Evolutionary conservation across 2,329 filamentous ascomycete genomes (phyloP).

Genomic region (Aspergillus fischeri): DNA sequence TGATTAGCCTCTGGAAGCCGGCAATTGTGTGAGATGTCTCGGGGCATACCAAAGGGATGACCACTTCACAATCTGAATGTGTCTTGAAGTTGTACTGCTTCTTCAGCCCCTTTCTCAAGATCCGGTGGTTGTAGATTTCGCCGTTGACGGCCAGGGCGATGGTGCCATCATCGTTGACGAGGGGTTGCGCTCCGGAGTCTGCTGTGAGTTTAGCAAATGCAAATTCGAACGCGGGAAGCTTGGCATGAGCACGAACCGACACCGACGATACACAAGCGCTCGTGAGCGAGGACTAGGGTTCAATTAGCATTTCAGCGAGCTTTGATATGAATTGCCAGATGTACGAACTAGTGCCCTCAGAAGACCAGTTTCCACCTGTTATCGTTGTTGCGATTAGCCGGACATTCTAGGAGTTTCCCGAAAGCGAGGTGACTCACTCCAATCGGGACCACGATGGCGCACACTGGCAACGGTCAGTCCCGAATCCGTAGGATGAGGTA

Average conservation of each 20-base stretch:
- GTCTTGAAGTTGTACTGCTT: slow-evolving; percentile 95
- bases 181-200: slow-evolving; percentile 94
- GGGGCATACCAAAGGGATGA: slow-evolving; percentile 80
- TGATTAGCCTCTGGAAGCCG: slow-evolving; percentile 14
- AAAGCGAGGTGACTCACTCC: slow-evolving; percentile 66
- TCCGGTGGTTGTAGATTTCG: slow-evolving; percentile 99
- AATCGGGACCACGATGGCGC: slow-evolving; percentile 95
- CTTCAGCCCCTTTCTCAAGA: slow-evolving; percentile 83
- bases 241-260: slow-evolving; percentile 61
- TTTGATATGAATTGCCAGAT: not conserved
- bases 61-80: slow-evolving; percentile 96
- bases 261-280: slow-evolving; percentile 95
- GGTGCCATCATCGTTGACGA: slow-evolving; percentile 84
- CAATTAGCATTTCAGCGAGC: slow-evolving; percentile 17
- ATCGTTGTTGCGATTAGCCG: slow-evolving; percentile 17
- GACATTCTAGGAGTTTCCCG: slow-evolving; percentile 4
- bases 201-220: slow-evolving; percentile 17
- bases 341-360: slow-evolving; percentile 80
- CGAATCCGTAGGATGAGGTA: slow-evolving; percentile 4
- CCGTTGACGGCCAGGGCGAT: slow-evolving; percentile 96
- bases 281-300: slow-evolving; percentile 80
- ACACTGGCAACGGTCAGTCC: slow-evolving; percentile 57
- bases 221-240: slow-evolving; percentile 2
- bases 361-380: slow-evolving; percentile 79
- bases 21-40: not conserved